Evolutionary conservation across 2,329 filamentous ascomycete genomes (phyloP).

Genomic region (Nemania serpens): DNA sequence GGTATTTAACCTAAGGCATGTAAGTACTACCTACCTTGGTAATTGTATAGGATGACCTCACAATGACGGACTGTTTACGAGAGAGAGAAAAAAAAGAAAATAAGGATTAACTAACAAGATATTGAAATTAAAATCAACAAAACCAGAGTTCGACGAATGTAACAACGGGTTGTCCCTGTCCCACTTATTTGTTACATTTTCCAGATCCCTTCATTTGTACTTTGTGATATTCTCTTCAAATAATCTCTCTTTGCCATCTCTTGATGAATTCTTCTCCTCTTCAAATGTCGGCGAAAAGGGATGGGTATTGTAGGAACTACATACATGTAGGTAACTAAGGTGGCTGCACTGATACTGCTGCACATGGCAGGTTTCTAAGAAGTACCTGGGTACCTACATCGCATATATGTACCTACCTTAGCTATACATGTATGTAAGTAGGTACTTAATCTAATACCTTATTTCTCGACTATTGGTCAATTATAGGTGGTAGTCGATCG

Average conservation of each 20-base stretch:
- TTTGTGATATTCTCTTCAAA: slow-evolving; percentile 8
- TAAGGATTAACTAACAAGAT: too few relatives aligned
- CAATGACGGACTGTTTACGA: too few relatives aligned
- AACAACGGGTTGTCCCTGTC: too few relatives aligned
- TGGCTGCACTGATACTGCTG: not conserved
- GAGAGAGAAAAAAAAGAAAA: too few relatives aligned
- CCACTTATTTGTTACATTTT: slow-evolving; percentile 6
- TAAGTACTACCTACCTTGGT: too few relatives aligned
- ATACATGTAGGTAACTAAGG: too few relatives aligned
- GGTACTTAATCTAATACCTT: not conserved
- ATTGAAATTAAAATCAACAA: too few relatives aligned
- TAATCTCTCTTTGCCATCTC: slow-evolving; percentile 1
- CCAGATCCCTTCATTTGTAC: too few relatives aligned
- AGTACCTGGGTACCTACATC: too few relatives aligned
- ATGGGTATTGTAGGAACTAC: slow-evolving; percentile 9
- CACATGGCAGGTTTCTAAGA: slow-evolving; percentile 10
- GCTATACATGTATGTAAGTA: not conserved
- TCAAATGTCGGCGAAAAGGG: slow-evolving; percentile 7
- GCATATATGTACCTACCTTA: not conserved
- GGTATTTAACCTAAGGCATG: too few relatives aligned
- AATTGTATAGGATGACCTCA: not conserved
- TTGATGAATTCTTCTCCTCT: not conserved
- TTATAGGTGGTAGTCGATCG: slow-evolving; percentile 6
- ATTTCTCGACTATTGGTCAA: slow-evolving; percentile 2
- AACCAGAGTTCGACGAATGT: too few relatives aligned